Conservation (phyloP, 2,329 filamentous ascomycete genomes). For the Tolypocladium ovalisporum region DNA sequence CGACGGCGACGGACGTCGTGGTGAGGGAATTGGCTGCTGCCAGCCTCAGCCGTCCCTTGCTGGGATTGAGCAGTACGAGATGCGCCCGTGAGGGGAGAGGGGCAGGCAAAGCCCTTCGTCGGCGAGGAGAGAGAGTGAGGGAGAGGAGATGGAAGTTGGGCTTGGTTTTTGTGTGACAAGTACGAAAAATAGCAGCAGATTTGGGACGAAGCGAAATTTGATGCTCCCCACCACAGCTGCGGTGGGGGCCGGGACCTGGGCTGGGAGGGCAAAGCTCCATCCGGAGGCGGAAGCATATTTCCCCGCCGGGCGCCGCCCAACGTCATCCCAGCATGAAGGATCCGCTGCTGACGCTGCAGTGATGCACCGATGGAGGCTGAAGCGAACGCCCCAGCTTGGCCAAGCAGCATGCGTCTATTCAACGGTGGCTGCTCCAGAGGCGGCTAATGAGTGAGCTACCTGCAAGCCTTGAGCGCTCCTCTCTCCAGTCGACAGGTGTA, state of each 20-base stretch:
- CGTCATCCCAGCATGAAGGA: not conserved
- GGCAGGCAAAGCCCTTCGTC: not conserved
- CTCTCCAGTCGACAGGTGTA: not conserved
- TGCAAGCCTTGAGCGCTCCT: not conserved
- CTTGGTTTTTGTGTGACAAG: constrained; percentile 4
- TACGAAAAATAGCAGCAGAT: constrained; percentile 10
- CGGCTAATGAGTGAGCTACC: not conserved
- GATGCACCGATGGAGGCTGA: not conserved
- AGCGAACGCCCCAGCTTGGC: not conserved
- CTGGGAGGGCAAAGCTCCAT: not conserved
- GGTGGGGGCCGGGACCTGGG: not conserved
- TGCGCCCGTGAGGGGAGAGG: constrained; percentile 13
- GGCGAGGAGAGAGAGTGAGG: constrained; percentile 1
- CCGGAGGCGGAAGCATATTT: not conserved
- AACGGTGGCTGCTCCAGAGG: not conserved
- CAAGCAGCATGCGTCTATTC: not conserved
- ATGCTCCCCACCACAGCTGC: constrained; percentile 11
- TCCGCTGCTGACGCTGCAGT: not conserved
- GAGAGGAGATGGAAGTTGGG: constrained; percentile 12
- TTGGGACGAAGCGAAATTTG: constrained; percentile 16
- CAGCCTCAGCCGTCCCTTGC: constrained; percentile 24
- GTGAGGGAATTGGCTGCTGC: constrained; percentile 27
- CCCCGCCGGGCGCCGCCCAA: not conserved
- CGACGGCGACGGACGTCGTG: constrained; percentile 30
- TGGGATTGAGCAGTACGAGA: constrained; percentile 1